Percentiles rank a stretch among this genome's conserved stretches.
phyloP scores from a whole-genome alignment of 352 stramenopile species.

The Phytophthora melonis region DNA sequence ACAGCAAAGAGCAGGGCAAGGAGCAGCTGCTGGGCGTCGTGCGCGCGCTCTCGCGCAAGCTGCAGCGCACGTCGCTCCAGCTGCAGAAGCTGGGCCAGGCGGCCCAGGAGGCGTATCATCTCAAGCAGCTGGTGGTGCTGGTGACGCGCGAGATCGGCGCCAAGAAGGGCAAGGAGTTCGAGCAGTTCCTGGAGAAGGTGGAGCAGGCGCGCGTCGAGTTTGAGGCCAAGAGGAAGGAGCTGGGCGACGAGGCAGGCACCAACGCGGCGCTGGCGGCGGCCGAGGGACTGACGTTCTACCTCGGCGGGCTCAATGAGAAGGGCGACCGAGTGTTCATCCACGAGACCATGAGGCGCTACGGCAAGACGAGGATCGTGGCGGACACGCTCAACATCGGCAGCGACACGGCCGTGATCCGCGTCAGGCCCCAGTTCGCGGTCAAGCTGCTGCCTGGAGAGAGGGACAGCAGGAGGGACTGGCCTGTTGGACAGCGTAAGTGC shows the following conservation, averaged over 20 bases:
- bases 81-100: conserved; percentile 33
- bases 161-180: conserved; percentile 81
- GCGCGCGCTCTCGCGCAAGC: conserved; percentile 33
- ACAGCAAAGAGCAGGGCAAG: conserved; percentile 8
- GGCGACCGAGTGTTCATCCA: conserved; percentile 90
- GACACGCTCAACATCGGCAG: conserved; percentile 90
- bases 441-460: conserved; percentile 60
- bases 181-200: conserved; percentile 73
- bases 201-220: conserved; percentile 44
- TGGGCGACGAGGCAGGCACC: neutral
- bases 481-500: conserved; percentile 72
- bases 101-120: conserved; percentile 59
- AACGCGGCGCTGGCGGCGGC: conserved; percentile 21
- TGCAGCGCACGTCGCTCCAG: conserved; percentile 31
- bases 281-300: conserved; percentile 74
- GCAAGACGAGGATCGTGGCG: conserved; percentile 82
- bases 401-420: conserved; percentile 76
- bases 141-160: conserved; percentile 63
- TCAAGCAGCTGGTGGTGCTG: conserved; percentile 57
- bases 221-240: conserved; percentile 29
- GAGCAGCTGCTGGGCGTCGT: conserved; percentile 19
- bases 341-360: conserved; percentile 87
- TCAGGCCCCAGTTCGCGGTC: conserved; percentile 54
- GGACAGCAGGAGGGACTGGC: conserved; percentile 73
- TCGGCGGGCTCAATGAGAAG: conserved; percentile 88